phyloP scores from a whole-genome alignment of 2,329 filamentous ascomycete species.

The Zymoseptoria passerinii region DNA sequence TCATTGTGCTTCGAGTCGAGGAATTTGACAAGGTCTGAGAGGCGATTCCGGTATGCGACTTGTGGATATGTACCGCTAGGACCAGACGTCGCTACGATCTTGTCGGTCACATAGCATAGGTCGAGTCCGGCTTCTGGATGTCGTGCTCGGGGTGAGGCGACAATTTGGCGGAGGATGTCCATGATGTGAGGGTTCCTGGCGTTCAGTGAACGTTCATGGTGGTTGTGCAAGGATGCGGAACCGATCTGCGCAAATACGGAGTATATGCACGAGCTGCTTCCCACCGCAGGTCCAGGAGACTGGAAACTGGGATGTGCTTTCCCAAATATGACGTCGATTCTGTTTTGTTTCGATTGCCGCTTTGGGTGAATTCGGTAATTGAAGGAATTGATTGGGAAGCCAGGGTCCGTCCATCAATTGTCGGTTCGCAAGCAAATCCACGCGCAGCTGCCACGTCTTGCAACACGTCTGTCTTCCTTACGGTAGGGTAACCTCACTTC shows the following conservation, averaged over 20 bases:
- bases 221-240: neutral
- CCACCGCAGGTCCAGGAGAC: neutral
- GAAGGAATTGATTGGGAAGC: neutral
- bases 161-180: slow-evolving; percentile 71
- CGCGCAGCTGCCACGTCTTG: neutral
- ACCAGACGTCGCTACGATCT: slow-evolving; percentile 71
- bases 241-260: neutral
- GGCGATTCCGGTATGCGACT: slow-evolving; percentile 85
- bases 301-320: neutral
- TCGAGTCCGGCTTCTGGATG: slow-evolving; percentile 86
- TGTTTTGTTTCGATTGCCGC: neutral
- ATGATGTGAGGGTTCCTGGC: slow-evolving; percentile 3
- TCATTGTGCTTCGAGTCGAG: slow-evolving; percentile 75
- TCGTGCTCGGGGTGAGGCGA: slow-evolving; percentile 74
- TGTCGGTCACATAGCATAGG: slow-evolving; percentile 88
- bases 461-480: neutral
- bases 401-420: too few species aligned
- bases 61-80: slow-evolving; percentile 84
- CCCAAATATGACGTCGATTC: neutral
- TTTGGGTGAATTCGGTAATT: neutral
- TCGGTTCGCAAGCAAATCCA: neutral
- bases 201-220: neutral
- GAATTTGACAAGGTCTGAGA: slow-evolving; percentile 77
- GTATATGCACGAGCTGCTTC: neutral
- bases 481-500: too few species aligned